These are phyloP conservation scores for Thermomucor indicae-seudaticae DNA, from an alignment of 371 early-diverging fungal genomes.

Conservation along the genomic window DNA sequence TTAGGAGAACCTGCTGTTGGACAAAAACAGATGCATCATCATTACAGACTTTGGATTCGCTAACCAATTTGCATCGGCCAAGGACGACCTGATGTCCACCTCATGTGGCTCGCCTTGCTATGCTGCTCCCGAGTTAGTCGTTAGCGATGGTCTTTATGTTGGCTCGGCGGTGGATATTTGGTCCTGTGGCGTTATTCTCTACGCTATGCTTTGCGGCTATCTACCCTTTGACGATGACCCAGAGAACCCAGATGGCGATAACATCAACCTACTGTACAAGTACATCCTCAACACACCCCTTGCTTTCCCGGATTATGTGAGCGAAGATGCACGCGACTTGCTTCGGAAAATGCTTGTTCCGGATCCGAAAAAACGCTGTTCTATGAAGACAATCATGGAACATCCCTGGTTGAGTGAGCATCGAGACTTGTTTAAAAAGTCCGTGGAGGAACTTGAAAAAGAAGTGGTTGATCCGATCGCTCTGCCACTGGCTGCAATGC, in stretches of 20 bases:
- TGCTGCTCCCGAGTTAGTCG: conserved; percentile 97
- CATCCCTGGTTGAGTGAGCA: conserved; percentile 69
- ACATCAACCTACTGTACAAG: conserved; percentile 93
- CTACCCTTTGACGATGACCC: conserved; percentile 99
- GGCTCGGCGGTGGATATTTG: conserved; percentile 98
- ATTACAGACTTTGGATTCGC: conserved; percentile 99
- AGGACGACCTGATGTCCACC: conserved; percentile 82
- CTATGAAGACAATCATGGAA: conserved; percentile 80
- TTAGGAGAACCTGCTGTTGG: conserved; percentile 91
- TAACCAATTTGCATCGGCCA: conserved; percentile 79
- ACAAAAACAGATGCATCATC: conserved; percentile 84
- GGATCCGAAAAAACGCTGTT: conserved; percentile 82
- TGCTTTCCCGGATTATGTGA: conserved; percentile 88
- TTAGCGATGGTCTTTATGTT: conserved; percentile 93
- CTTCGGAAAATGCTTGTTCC: conserved; percentile 90
- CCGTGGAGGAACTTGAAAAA: conserved; percentile 16
- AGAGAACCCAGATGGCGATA: conserved; percentile 93
- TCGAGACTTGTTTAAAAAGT: conserved; percentile 24
- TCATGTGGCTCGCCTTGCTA: conserved; percentile 98
- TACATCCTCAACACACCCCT: conserved; percentile 91
- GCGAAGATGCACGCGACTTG: conserved; percentile 75
- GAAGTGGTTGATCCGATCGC: conserved; percentile 16
- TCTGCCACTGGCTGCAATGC: conserved; percentile 6
- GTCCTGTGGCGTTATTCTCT: conserved; percentile 94
- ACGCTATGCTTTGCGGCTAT: conserved; percentile 97